Evolutionary conservation across 2,329 filamentous ascomycete genomes (phyloP), one percentile per base, ranked within the genome.

Genomic region (Apiospora kogelbergensis): DNA sequence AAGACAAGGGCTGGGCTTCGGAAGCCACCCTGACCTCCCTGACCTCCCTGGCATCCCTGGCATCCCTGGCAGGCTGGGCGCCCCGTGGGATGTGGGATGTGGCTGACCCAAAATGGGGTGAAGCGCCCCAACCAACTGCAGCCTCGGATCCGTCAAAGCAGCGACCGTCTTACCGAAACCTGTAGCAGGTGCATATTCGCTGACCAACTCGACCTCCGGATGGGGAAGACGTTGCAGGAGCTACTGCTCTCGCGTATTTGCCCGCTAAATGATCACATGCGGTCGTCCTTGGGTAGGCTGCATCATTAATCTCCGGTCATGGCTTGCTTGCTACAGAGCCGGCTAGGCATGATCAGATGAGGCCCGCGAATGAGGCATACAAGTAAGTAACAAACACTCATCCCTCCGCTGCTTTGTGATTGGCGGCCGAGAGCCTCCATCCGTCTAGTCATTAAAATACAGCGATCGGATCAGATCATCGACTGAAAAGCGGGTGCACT

Each of bases 221-320:
- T 60, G 53, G 30, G 53, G 53, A 60, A 60, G 30, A n/a, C 53
- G 9, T 60, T 60, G 53, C 53, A 60, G 48, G 48, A 20, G 30
- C 53, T 4, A 60, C 53, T 10, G 53, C 30, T 37, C 17, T 60
- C 53, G 53, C 53, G 53, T 60, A 60, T 37, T 37, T 37, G 9
- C 7, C n/a, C 53, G 53, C 53, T 37, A 60, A 60, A n/a, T 37
- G 30, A 37, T 60, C 53, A 60, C 53, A 60, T 60, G 53, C 53
- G 33, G 53, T 30, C 20, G 53, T 15, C 40, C 15, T 60, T 60
- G 53, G 53, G 17, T 22, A 60, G 30, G 53, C 53, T 60, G 53
- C 53, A 60, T 37, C 53, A 60, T 60, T 60, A 60, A 60, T 60
- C 53, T 60, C 53, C 53, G 53, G 30, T 20, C 53, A 60, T 60